A percentile compares a stretch with the other conserved stretches of the same genome.
phyloP scores from a whole-genome alignment of 2,329 filamentous ascomycete species.

The Cytospora leucostoma region DNA sequence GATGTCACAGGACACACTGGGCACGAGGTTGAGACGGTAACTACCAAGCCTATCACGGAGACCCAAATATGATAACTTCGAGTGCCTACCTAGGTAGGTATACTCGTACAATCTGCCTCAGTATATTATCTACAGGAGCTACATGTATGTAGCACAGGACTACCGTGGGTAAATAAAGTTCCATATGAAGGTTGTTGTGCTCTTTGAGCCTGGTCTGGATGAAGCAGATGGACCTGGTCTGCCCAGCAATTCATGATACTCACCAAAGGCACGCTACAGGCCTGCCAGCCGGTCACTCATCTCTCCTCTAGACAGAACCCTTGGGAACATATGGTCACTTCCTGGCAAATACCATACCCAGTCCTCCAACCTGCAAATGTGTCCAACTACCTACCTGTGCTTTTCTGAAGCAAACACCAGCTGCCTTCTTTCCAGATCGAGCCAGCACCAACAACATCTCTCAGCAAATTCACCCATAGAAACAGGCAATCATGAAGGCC shows the following conservation, averaged over 20 bases:
- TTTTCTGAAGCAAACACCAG: neutral
- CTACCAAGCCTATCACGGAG: neutral
- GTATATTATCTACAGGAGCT: too few species aligned
- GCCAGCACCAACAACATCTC: neutral
- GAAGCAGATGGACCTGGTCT: neutral
- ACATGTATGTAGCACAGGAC: too few species aligned
- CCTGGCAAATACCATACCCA: neutral
- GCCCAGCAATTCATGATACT: neutral
- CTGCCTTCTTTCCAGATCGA: neutral
- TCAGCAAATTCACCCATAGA: neutral
- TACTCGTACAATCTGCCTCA: too few species aligned
- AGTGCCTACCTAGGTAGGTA: too few species aligned
- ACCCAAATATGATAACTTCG: too few species aligned
- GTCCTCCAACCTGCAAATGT: neutral
- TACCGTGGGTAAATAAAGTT: too few species aligned
- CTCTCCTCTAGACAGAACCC: neutral
- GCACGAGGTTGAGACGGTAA: neutral
- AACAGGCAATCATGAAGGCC: neutral
- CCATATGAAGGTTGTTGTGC: too few species aligned
- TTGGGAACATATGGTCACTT: neutral
- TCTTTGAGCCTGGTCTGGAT: too few species aligned
- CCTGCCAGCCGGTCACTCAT: neutral
- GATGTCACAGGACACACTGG: constrained; percentile 2
- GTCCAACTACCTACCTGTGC: neutral
- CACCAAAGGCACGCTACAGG: neutral